Percentiles rank a stretch among this genome's conserved stretches.
Conservation (phyloP, 2,329 filamentous ascomycete genomes). For the Colletotrichum echinochloae region DNA sequence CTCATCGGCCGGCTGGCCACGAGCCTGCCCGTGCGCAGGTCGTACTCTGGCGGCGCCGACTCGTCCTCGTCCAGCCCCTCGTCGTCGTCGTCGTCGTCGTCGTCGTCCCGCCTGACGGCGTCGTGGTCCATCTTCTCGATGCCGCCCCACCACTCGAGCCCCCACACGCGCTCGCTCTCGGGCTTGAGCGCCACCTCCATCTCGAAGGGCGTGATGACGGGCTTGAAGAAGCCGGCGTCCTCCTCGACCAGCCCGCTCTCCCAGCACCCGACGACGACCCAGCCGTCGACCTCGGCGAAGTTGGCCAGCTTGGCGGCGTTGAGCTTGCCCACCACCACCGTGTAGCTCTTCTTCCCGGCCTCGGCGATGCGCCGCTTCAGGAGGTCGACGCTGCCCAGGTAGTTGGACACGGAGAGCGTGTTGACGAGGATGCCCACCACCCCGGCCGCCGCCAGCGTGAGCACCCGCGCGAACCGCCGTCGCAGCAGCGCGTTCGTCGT, state of each 20-base stretch:
- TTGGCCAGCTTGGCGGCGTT: slow-evolving; percentile 97
- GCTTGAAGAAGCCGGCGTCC: slow-evolving; percentile 83
- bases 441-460: slow-evolving; percentile 81
- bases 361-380: slow-evolving; percentile 78
- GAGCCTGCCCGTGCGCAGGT: slow-evolving; percentile 88
- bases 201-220: slow-evolving; percentile 96
- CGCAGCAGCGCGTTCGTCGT: slow-evolving; percentile 72
- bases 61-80: slow-evolving; percentile 66
- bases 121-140: slow-evolving; percentile 76
- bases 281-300: slow-evolving; percentile 93
- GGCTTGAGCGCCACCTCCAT: slow-evolving; percentile 80
- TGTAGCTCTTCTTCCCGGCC: slow-evolving; percentile 94
- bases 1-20: slow-evolving; percentile 83
- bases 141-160: slow-evolving; percentile 88
- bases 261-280: slow-evolving; percentile 99
- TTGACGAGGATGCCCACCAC: slow-evolving; percentile 97
- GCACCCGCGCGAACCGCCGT: slow-evolving; percentile 88
- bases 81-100: slow-evolving; percentile 36
- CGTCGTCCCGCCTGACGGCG: slow-evolving; percentile 24
- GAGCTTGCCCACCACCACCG: slow-evolving; percentile 95
- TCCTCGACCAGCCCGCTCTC: slow-evolving; percentile 94
- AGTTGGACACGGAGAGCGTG: slow-evolving; percentile 92
- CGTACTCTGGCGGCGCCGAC: slow-evolving; percentile 89
- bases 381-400: slow-evolving; percentile 81
- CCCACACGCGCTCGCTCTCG: slow-evolving; percentile 85